These are phyloP conservation scores for Centaurea solstitialis DNA, from an alignment of 129 eudicot genomes.

Conservation along the genomic window DNA sequence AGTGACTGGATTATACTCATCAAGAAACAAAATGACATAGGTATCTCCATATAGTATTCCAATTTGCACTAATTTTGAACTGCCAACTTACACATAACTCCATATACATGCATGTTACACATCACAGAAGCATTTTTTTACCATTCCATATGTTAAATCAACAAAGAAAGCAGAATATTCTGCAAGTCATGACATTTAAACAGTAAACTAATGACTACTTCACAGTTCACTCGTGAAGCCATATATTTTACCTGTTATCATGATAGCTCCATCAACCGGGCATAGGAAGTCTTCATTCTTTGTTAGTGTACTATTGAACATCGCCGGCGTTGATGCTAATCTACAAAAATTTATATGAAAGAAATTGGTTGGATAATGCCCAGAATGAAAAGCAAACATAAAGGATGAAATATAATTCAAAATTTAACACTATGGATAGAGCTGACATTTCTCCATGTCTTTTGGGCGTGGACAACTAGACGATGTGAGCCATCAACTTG, in stretches of 20 bases:
- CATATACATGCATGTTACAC: not conserved
- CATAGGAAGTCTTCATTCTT: constrained; percentile 60
- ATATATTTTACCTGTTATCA: constrained; percentile 75
- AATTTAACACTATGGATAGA: not conserved
- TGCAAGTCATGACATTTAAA: not conserved
- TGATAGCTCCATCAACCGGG: constrained; percentile 95
- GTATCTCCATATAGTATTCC: not conserved
- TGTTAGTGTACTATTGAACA: constrained; percentile 90
- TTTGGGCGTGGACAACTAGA: not conserved
- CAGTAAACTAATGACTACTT: not conserved
- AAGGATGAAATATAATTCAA: not conserved
- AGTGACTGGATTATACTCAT: not conserved
- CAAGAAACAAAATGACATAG: not conserved
- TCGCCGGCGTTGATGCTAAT: constrained; percentile 95
- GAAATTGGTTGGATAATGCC: not conserved
- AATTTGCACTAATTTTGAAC: not conserved
- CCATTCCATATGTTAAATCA: not conserved
- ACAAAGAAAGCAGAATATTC: not conserved
- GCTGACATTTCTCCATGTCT: not conserved
- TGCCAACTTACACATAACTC: not conserved
- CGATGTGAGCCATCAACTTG: not conserved
- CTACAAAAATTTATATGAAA: constrained; percentile 31
- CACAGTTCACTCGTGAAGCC: not conserved
- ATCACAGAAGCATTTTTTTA: not conserved
- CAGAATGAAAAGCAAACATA: not conserved